These are phyloP conservation scores for Tillandsia fasciculata DNA, from an alignment of 176 grass and related monocot species.

Conservation along the genomic window DNA sequence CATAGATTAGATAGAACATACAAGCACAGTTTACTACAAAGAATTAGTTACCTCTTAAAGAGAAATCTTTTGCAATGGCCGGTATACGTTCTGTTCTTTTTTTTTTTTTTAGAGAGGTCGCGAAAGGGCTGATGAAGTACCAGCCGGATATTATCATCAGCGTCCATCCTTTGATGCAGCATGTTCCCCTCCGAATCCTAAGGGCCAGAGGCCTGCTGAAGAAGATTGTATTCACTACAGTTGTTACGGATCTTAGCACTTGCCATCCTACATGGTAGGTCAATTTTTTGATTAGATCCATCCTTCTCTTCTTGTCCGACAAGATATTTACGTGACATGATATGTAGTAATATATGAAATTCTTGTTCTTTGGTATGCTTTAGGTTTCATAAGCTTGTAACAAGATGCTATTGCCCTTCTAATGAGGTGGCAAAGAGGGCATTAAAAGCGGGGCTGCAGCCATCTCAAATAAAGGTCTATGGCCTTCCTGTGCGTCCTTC, in stretches of 20 bases:
- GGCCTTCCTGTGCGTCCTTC: conserved; percentile 98
- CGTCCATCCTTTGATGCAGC: conserved; percentile 99
- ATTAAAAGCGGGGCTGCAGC: conserved; percentile 78
- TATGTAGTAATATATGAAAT: conserved; percentile 27
- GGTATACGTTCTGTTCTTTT: background rate
- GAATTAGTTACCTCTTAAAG: background rate
- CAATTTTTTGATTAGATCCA: conserved; percentile 15
- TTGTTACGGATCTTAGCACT: conserved; percentile 94
- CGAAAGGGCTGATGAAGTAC: conserved; percentile 96
- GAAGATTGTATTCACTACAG: conserved; percentile 96
- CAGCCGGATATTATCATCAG: conserved; percentile 99
- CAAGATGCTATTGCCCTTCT: conserved; percentile 98
- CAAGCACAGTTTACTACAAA: background rate
- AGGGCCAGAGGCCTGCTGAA: conserved; percentile 78
- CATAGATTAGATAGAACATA: too few relatives aligned
- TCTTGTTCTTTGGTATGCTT: conserved; percentile 31
- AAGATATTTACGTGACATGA: background rate
- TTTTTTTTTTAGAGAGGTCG: conserved; percentile 56
- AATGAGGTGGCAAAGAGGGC: conserved; percentile 86
- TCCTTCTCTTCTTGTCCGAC: background rate
- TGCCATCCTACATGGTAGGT: conserved; percentile 97
- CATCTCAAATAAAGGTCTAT: conserved; percentile 90
- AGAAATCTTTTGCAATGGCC: background rate
- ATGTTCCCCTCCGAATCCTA: conserved; percentile 83
- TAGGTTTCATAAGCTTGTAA: conserved; percentile 99